Conservation (phyloP, 371 early-diverging fungal genomes). For the Mortierella sp. region DNA sequence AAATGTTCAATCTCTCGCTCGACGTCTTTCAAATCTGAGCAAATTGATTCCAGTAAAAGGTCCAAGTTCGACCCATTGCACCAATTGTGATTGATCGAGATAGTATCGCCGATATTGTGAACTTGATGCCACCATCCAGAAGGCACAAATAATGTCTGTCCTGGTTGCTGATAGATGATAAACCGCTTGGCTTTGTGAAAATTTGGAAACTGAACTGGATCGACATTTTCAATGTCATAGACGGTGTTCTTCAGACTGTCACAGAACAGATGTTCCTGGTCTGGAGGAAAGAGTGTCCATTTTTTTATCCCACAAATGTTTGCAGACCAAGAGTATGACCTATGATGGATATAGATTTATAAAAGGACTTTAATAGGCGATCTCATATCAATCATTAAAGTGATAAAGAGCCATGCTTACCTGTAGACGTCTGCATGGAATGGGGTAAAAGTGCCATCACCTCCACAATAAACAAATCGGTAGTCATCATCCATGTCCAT, state of each 20-base stretch:
- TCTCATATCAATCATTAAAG: too few species aligned
- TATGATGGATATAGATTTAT: constrained; percentile 14
- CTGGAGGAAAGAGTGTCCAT: constrained; percentile 79
- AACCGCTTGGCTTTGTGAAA: constrained; percentile 64
- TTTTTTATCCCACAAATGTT: constrained; percentile 81
- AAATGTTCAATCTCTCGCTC: constrained; percentile 68
- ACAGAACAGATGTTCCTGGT: constrained; percentile 65
- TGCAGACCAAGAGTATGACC: constrained; percentile 84
- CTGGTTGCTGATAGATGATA: constrained; percentile 69
- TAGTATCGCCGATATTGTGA: constrained; percentile 76
- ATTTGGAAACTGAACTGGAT: constrained; percentile 59
- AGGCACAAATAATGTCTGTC: constrained; percentile 81
- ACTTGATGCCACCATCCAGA: constrained; percentile 85
- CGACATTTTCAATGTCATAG: constrained; percentile 71
- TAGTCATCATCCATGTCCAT: constrained; percentile 71
- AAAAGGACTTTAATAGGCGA: neutral
- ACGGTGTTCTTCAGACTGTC: constrained; percentile 63
- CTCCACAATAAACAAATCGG: constrained; percentile 81
- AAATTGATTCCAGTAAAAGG: constrained; percentile 61
- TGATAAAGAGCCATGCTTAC: constrained; percentile 34
- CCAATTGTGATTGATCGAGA: constrained; percentile 87
- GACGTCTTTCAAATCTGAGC: constrained; percentile 64
- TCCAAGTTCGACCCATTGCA: constrained; percentile 70
- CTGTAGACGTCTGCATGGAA: constrained; percentile 83
- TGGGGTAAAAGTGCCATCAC: constrained; percentile 79